A percentile compares a stretch with the other conserved stretches of the same genome.
Evolutionary conservation across 2,329 filamentous ascomycete species (phyloP).

Genomic region (Penicillium sp.): DNA sequence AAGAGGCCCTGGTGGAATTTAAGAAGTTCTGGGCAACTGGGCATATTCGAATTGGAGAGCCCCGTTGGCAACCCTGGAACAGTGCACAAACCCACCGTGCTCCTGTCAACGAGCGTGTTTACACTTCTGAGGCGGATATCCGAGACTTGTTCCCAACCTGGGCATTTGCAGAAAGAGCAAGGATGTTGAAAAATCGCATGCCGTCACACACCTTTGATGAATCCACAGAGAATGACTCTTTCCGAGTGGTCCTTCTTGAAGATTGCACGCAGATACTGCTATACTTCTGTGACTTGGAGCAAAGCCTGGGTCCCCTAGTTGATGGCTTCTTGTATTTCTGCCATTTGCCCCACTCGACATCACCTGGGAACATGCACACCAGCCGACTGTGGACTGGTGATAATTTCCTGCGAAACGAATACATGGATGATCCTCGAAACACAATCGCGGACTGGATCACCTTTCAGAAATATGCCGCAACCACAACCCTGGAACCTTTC

Average conservation of each 20-base stretch:
- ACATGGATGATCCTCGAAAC: slow-evolving; percentile 31
- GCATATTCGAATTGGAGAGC: slow-evolving; percentile 73
- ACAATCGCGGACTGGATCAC: slow-evolving; percentile 30
- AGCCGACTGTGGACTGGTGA: slow-evolving; percentile 51
- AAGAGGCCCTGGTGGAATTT: slow-evolving; percentile 48
- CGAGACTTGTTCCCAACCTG: slow-evolving; percentile 47
- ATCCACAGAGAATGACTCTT: slow-evolving; percentile 75
- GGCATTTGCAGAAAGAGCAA: slow-evolving; percentile 55
- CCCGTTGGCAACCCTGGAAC: slow-evolving; percentile 68
- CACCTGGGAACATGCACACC: slow-evolving; percentile 22
- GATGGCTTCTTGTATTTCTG: slow-evolving; percentile 71
- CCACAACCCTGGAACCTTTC: slow-evolving; percentile 26
- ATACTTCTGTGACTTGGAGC: slow-evolving; percentile 24
- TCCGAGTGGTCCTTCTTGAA: slow-evolving; percentile 73
- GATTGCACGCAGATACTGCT: slow-evolving; percentile 68
- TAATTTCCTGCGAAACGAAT: slow-evolving; percentile 52
- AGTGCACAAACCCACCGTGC: slow-evolving; percentile 35
- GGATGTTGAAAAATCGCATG: slow-evolving; percentile 51
- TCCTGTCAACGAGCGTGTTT: slow-evolving; percentile 27
- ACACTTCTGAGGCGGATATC: slow-evolving; percentile 23
- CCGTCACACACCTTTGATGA: slow-evolving; percentile 77
- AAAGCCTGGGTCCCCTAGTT: slow-evolving; percentile 54
- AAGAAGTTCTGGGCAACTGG: slow-evolving; percentile 86
- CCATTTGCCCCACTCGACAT: slow-evolving; percentile 58
- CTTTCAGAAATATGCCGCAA: slow-evolving; percentile 3